Evolutionary conservation across 1,139 yeast species (phyloP).

Genomic region (Debaryomycetaceae sp.): DNA sequence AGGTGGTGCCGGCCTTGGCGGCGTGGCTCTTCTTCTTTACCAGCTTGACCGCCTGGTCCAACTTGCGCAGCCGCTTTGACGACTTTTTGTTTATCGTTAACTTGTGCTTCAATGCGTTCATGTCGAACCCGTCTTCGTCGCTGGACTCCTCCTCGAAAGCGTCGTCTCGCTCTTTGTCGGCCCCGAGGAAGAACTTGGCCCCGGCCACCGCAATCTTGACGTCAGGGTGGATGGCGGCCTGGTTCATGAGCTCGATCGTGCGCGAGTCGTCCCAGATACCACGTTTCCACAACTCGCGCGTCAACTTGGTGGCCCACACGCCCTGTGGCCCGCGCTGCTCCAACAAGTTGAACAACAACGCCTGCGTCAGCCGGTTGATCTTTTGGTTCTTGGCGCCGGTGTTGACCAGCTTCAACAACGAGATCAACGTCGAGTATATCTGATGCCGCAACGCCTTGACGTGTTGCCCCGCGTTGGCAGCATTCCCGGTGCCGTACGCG

Average conservation of each 20-base stretch:
- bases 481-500: conserved; percentile 36
- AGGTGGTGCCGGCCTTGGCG: conserved; percentile 57
- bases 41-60: conserved; percentile 66
- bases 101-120: conserved; percentile 69
- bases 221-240: conserved; percentile 86
- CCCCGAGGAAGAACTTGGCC: conserved; percentile 85
- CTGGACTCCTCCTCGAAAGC: conserved; percentile 66
- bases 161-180: conserved; percentile 92
- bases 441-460: conserved; percentile 82
- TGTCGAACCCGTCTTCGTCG: conserved; percentile 70
- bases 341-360: conserved; percentile 77
- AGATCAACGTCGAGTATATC: conserved; percentile 72
- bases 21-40: conserved; percentile 59
- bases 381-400: conserved; percentile 83
- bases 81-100: conserved; percentile 81
- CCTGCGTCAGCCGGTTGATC: conserved; percentile 85
- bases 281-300: conserved; percentile 94
- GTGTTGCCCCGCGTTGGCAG: conserved; percentile 59
- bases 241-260: conserved; percentile 94
- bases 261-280: conserved; percentile 98
- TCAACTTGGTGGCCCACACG: conserved; percentile 91
- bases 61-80: conserved; percentile 71
- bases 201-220: conserved; percentile 88
- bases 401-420: conserved; percentile 76
- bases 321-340: conserved; percentile 81